Percentiles rank a stretch among this genome's conserved stretches.
Conservation (phyloP, 768 basidiomycete species). For the Lentinula edodes region DNA sequence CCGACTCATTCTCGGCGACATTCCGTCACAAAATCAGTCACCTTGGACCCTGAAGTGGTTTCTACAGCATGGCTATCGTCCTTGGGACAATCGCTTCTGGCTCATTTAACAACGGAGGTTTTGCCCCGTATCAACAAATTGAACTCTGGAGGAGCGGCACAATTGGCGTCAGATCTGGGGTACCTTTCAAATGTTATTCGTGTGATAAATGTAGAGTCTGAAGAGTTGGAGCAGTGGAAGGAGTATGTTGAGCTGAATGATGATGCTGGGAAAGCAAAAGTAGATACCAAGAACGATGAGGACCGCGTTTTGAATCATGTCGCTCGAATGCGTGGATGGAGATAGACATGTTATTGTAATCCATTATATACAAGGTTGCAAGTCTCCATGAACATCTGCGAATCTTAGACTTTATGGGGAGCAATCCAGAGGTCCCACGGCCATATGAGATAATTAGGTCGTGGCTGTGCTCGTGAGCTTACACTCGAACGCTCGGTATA, state of each 20-base stretch:
- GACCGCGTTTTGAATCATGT: slow-evolving; percentile 31
- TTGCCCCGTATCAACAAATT: slow-evolving; percentile 70
- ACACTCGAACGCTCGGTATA: neutral
- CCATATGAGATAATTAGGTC: neutral
- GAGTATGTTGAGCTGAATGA: slow-evolving; percentile 61
- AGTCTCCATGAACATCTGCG: neutral
- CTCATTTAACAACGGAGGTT: slow-evolving; percentile 61
- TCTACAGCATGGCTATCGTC: slow-evolving; percentile 91
- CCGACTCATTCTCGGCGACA: slow-evolving; percentile 35
- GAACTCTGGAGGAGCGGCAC: slow-evolving; percentile 64
- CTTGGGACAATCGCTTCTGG: slow-evolving; percentile 75
- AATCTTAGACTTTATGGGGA: neutral
- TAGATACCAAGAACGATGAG: slow-evolving; percentile 19
- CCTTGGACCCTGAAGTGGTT: slow-evolving; percentile 70
- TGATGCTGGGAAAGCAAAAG: slow-evolving; percentile 31
- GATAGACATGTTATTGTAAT: neutral
- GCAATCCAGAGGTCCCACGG: too few relatives aligned
- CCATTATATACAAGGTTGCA: neutral
- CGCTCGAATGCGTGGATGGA: slow-evolving; percentile 32
- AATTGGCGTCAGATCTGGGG: slow-evolving; percentile 81
- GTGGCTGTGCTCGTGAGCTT: neutral
- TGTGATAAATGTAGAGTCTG: slow-evolving; percentile 85
- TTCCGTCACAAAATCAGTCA: slow-evolving; percentile 24
- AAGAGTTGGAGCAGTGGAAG: slow-evolving; percentile 77
- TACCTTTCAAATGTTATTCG: slow-evolving; percentile 89